Conservation (phyloP, 2,329 filamentous ascomycete genomes). For the Pseudogymnoascus pannorum region DNA sequence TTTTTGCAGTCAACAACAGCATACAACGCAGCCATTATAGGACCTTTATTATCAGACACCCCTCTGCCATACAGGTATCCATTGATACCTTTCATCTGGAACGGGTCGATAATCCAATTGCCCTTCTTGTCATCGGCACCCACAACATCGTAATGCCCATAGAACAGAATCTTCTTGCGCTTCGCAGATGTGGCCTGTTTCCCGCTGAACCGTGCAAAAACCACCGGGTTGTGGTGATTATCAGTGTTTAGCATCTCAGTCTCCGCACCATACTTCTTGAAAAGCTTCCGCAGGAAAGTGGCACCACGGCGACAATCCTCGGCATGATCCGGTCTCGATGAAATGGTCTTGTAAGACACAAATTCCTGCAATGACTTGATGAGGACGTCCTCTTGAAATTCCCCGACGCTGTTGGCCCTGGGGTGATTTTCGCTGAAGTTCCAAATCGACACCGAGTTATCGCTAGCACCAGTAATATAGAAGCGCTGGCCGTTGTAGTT, state of each 20-base stretch:
- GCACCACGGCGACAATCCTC: slow-evolving; percentile 91
- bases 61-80: slow-evolving; percentile 92
- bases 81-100: slow-evolving; percentile 79
- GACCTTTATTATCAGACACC: slow-evolving; percentile 97
- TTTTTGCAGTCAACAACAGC: slow-evolving; percentile 85
- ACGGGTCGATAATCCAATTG: slow-evolving; percentile 84
- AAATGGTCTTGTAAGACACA: slow-evolving; percentile 86
- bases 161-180: slow-evolving; percentile 86
- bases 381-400: slow-evolving; percentile 44
- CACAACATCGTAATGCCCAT: slow-evolving; percentile 97
- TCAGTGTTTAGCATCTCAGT: slow-evolving; percentile 85
- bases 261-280: slow-evolving; percentile 83
- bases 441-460: slow-evolving; percentile 85
- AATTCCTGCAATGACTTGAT: slow-evolving; percentile 75
- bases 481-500: slow-evolving; percentile 64
- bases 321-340: slow-evolving; percentile 74
- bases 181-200: slow-evolving; percentile 57
- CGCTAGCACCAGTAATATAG: slow-evolving; percentile 92
- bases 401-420: slow-evolving; percentile 15
- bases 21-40: slow-evolving; percentile 87
- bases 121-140: slow-evolving; percentile 73
- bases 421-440: slow-evolving; percentile 47
- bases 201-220: slow-evolving; percentile 79
- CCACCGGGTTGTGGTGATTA: slow-evolving; percentile 76
- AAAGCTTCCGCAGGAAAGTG: slow-evolving; percentile 80